A percentile compares a stretch with the other conserved stretches of the same genome.
Evolutionary conservation across 2,329 filamentous ascomycete genomes (phyloP).

Genomic region (Escovopsis sp.): DNA sequence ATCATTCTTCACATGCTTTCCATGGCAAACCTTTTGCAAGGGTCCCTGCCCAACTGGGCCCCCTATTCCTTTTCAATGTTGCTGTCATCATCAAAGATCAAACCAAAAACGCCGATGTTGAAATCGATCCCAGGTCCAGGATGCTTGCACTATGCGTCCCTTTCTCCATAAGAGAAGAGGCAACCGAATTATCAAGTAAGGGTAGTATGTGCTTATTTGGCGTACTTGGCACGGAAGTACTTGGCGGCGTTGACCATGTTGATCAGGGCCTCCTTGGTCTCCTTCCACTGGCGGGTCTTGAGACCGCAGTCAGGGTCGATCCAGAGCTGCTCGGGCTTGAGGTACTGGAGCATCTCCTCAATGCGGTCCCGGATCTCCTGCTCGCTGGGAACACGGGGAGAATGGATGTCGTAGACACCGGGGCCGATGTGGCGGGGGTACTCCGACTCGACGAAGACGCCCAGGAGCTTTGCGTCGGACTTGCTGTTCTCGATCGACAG

Average conservation of each 20-base stretch:
- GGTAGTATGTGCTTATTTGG: conserved; percentile 34
- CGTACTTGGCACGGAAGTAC: conserved; percentile 82
- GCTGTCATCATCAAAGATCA: conserved; percentile 17
- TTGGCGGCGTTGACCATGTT: conserved; percentile 99
- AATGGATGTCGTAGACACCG: conserved; percentile 99
- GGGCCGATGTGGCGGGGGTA: conserved; percentile 98
- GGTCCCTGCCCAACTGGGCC: conserved; percentile 16
- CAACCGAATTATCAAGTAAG: no score
- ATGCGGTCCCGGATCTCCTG: conserved; percentile 97
- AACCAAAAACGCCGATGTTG: conserved; percentile 41
- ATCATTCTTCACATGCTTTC: conserved; percentile 15
- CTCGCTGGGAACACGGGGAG: conserved; percentile 88
- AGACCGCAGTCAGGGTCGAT: conserved; percentile 98
- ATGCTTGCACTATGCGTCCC: conserved; percentile 11
- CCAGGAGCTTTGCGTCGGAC: conserved; percentile 96
- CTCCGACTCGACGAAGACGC: conserved; percentile 93
- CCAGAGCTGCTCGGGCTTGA: conserved; percentile 98
- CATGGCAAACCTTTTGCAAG: conserved; percentile 18
- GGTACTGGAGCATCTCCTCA: conserved; percentile 93
- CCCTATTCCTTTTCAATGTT: conserved; percentile 7
- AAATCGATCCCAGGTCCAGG: conserved; percentile 34
- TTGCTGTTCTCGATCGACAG: conserved; percentile 99
- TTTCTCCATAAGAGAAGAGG: conserved; percentile 7
- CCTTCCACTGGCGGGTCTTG: conserved; percentile 96
- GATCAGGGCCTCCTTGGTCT: conserved; percentile 89